Evolutionary conservation across 352 stramenopile genomes (phyloP).

Genomic region (Phytophthora agathidicida): DNA sequence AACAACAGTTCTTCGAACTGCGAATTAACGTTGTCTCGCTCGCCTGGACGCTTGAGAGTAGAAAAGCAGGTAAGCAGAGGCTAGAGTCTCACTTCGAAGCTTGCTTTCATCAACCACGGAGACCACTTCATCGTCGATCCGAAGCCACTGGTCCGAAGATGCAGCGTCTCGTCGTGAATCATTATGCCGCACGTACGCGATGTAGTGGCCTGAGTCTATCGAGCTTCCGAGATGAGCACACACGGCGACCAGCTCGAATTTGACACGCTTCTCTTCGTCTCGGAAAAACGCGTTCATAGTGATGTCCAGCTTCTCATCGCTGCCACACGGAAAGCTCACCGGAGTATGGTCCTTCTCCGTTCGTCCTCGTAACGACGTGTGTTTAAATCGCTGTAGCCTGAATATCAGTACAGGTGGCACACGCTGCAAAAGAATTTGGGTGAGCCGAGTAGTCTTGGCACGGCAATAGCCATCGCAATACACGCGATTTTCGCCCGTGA

Average conservation of each 20-base stretch:
- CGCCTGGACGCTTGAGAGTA: slow-evolving; percentile 46
- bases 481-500: slow-evolving; percentile 69
- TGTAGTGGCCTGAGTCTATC: slow-evolving; percentile 76
- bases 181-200: slow-evolving; percentile 57
- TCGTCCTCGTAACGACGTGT: slow-evolving; percentile 32
- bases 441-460: slow-evolving; percentile 67
- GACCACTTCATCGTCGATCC: slow-evolving; percentile 76
- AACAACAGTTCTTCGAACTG: no score
- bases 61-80: slow-evolving; percentile 78
- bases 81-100: slow-evolving; percentile 57
- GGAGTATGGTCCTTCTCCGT: slow-evolving; percentile 60
- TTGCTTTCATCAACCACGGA: slow-evolving; percentile 48
- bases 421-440: slow-evolving; percentile 75
- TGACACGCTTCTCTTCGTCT: slow-evolving; percentile 41
- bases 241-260: slow-evolving; percentile 69
- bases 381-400: slow-evolving; percentile 76
- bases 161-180: slow-evolving; percentile 1
- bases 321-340: slow-evolving; percentile 66
- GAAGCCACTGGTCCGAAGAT: slow-evolving; percentile 52
- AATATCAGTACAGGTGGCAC: slow-evolving; percentile 60
- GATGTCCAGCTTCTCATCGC: slow-evolving; percentile 54
- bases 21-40: background rate
- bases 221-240: slow-evolving; percentile 73
- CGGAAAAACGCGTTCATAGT: slow-evolving; percentile 72
- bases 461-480: slow-evolving; percentile 75